A percentile compares a stretch with the other conserved stretches of the same genome.
Conservation (phyloP, 192 early-diverging fungal species). For the Coemansia asiatica region DNA sequence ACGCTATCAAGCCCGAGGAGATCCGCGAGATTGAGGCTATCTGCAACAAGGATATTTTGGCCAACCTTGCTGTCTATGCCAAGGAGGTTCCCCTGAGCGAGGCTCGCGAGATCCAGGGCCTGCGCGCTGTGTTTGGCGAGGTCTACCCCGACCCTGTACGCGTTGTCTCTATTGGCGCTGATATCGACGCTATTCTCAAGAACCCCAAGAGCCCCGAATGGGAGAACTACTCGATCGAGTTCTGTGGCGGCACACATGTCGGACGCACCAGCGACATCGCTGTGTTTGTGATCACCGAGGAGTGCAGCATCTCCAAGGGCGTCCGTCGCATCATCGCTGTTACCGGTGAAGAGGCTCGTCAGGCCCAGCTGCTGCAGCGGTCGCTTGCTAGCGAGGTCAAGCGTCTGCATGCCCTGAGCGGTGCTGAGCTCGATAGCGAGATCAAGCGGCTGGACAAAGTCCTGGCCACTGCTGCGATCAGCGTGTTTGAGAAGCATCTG, state of each 20-base stretch:
- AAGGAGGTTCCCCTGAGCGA: constrained; percentile 80
- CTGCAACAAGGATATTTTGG: constrained; percentile 73
- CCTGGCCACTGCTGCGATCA: constrained; percentile 75
- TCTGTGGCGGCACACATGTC: constrained; percentile 98
- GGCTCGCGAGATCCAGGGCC: constrained; percentile 84
- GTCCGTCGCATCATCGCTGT: constrained; percentile 93
- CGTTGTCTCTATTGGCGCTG: constrained; percentile 89
- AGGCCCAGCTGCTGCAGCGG: constrained; percentile 67
- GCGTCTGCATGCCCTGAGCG: constrained; percentile 59
- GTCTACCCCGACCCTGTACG: constrained; percentile 97
- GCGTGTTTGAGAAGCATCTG: constrained; percentile 73
- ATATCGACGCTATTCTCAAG: constrained; percentile 81
- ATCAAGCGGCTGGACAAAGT: constrained; percentile 81
- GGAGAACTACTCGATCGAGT: constrained; percentile 85
- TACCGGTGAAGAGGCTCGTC: constrained; percentile 87
- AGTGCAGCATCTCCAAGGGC: constrained; percentile 91
- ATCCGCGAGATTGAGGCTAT: constrained; percentile 74
- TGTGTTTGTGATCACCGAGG: constrained; percentile 83
- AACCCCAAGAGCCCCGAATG: constrained; percentile 79
- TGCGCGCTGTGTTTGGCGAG: constrained; percentile 97
- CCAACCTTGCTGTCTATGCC: constrained; percentile 73
- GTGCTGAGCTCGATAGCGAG: constrained; percentile 67
- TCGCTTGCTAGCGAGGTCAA: constrained; percentile 69
- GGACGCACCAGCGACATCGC: constrained; percentile 87
- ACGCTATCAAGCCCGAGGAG: constrained; percentile 64